Base-by-base conservation (phyloP, 179 eudicot species). In the Kewa caespitosa region DNA sequence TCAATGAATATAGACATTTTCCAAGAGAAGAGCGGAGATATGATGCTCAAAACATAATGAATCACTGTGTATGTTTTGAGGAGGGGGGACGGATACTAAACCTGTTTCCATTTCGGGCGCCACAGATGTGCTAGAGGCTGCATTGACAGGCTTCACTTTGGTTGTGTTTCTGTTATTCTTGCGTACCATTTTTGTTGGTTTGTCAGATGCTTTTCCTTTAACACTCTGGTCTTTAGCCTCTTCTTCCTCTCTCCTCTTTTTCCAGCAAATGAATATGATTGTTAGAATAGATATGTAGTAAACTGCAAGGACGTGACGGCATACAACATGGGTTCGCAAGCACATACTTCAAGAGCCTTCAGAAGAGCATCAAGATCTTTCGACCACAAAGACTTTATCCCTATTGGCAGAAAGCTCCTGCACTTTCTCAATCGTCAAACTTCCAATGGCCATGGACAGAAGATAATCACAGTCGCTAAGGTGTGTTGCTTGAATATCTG, bases 351-450 rank as follows among this genome's bases (percentile, higher is more conserved):
- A 66, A 90, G 89, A 79, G 83, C 87, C 61, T 31, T 68, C n/a
- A 88, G 89, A n/a, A 91, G 90, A 59, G 84, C 89, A 54, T 92
- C 91, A 68, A 92, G 93, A 86, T 94, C 98, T 65, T 74, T 90
- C 59, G 48, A 39, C 98, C 98, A 94, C 80, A 91, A 54, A 50
- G 85, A 73, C 72, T 81, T 81, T 86, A 70, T 87, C 96, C 80
- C 85, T 92, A 23, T 92, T 83, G 42, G 74, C 82, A 73, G 81
- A 76, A 68, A 94, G 86, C 80, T 90, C 89, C 60, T 89, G 70
- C 73, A 90, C 87, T 77, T 87, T 92, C 85, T 94, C 98, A 57
- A 75, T 69, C 2, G 98, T 92, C 83, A 94, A 82, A 66, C 87
- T 81, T 32, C 86, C 90, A 70, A 94, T 92, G 34, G 96, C 71